Evolutionary conservation across 768 basidiomycete genomes (phyloP).

Genomic region (Lactarius sanguifluus): DNA sequence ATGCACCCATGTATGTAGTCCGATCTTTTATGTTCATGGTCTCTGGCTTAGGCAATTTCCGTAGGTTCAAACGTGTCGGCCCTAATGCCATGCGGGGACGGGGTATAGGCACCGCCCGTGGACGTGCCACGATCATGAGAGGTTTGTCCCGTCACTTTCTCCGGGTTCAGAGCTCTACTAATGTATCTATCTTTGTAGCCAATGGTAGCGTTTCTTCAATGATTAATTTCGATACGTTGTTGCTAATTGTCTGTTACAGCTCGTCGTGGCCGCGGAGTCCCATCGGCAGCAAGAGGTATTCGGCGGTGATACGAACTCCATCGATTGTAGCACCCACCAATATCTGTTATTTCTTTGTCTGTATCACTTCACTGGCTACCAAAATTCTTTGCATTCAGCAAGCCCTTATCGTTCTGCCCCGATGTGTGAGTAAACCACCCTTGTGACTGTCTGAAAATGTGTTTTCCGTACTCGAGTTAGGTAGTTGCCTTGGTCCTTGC

Average conservation of each 20-base stretch:
- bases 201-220: constrained; percentile 52
- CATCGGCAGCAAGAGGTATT: constrained; percentile 72
- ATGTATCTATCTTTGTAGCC: constrained; percentile 46
- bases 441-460: too few species aligned
- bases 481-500: too few species aligned
- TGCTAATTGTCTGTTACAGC: constrained; percentile 45
- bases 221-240: neutral
- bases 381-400: constrained; percentile 3
- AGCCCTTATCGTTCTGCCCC: neutral
- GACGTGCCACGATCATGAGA: constrained; percentile 97
- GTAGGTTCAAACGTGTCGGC: constrained; percentile 98
- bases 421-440: neutral
- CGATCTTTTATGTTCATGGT: constrained; percentile 10
- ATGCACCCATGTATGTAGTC: constrained; percentile 89
- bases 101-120: constrained; percentile 98
- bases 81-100: constrained; percentile 98
- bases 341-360: constrained; percentile 20
- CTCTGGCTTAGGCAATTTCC: constrained; percentile 7
- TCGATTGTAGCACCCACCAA: constrained; percentile 24
- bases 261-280: constrained; percentile 84
- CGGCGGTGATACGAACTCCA: constrained; percentile 54
- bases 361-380: constrained; percentile 20
- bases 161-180: constrained; percentile 19
- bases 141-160: constrained; percentile 53
- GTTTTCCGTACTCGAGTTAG: too few species aligned